Base-by-base conservation (phyloP, 2,329 filamentous ascomycete genomes). In the Hortaea werneckii region DNA sequence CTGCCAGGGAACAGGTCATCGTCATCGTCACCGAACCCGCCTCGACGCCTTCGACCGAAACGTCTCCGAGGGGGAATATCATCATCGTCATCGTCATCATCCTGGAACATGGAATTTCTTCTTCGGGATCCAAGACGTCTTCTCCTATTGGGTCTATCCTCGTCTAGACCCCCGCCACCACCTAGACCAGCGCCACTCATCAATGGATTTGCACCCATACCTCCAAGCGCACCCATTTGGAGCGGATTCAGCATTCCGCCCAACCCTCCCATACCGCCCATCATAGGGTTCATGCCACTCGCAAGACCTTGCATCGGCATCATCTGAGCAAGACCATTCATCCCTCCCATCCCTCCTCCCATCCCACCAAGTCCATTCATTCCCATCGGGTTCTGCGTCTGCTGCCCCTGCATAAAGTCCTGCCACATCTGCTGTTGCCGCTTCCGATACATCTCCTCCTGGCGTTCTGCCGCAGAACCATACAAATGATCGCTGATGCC, bases 151-250 rank as follows among this genome's bases (percentile, higher is more conserved):
- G n/a, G 32, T 3, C 4, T 9, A n/a, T 35, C 32, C 3, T 35
- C 32, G 20, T 49, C 53, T 40, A 46, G 54, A 37, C 50, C 50
- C 11, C 52, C 53, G n/a, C 32, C 32, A 26, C 13, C 37, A 12
- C 37, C 37, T 26, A 39, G 8, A 3, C 10, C 37, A 10, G 7
- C 10, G 8, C 3, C 37, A 8, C 37, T 5, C 37, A 39, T 39
- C 10, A n/a, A n/a, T n/a, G 37, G 37, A 8, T 13, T 26, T 39
- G 10, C 9, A 8, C 37, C 37, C 37, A 39, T 39, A n/a, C 13
- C 10, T 8, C 37, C 37, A 10, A 39, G 11, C 11, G 10, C 37
- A n/a, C 40, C 40, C 20, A 41, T n/a, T 3, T 9, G 10, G 2
- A 9, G 2, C 10, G 27, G 13, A 20, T 40, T 40, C 20, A 12